Percentiles rank a stretch among this genome's conserved stretches.
Conservation (phyloP, 1,284 basidiomycete species). For the Rhodotorula mucilaginosa region DNA sequence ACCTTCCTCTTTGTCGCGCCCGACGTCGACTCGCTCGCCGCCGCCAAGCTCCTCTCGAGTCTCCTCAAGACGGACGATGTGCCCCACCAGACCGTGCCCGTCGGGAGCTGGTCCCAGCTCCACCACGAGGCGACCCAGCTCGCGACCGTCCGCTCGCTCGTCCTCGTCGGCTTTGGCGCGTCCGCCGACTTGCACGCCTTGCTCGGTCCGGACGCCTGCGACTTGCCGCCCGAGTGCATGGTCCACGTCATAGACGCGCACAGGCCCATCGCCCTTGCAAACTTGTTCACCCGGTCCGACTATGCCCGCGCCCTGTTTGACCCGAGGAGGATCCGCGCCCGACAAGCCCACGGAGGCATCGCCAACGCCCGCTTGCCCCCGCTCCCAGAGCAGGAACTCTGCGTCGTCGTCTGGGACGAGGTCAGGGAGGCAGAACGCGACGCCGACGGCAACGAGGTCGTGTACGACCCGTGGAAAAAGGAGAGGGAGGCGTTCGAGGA, state of each 20-base stretch:
- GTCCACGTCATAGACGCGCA: constrained; percentile 94
- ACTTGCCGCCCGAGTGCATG: constrained; percentile 54
- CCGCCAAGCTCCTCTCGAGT: constrained; percentile 81
- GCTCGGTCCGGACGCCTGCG: constrained; percentile 43
- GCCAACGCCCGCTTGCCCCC: constrained; percentile 36
- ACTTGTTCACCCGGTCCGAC: constrained; percentile 61
- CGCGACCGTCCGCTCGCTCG: constrained; percentile 68
- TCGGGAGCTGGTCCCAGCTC: constrained; percentile 78
- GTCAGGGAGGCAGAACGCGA: constrained; percentile 56
- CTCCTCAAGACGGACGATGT: constrained; percentile 92
- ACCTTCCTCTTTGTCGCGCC: constrained; percentile 74
- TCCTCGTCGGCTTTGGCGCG: constrained; percentile 89
- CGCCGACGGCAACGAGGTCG: constrained; percentile 46
- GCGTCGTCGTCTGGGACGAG: constrained; percentile 86
- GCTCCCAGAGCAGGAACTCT: constrained; percentile 50
- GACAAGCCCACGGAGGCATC: constrained; percentile 33
- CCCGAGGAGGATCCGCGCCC: constrained; percentile 43
- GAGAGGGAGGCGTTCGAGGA: constrained; percentile 74
- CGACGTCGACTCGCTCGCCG: constrained; percentile 86
- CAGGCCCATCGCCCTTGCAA: constrained; percentile 85
- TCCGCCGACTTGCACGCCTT: constrained; percentile 73
- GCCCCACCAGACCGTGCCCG: constrained; percentile 84
- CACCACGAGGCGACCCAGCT: constrained; percentile 67
- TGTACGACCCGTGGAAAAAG: constrained; percentile 47
- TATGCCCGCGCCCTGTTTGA: constrained; percentile 47